phyloP scores from a whole-genome alignment of 257 asterid species.

The Anisodus tanguticus region DNA sequence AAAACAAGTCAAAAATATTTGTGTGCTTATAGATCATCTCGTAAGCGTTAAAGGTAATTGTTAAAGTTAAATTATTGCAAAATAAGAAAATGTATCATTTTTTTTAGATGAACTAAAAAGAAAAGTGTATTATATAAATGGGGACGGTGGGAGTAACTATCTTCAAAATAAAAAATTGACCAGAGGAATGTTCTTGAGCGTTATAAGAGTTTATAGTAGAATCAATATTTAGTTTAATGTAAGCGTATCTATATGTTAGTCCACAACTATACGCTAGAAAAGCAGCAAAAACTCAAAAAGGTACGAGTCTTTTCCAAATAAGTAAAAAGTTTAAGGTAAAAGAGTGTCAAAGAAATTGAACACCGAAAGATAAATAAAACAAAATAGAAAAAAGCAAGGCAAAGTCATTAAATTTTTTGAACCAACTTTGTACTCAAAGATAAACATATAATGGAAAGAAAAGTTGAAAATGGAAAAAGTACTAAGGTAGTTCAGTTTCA shows the following conservation, averaged over 20 bases:
- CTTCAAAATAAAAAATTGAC: not conserved
- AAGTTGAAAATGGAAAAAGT: not conserved
- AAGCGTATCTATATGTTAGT: not conserved
- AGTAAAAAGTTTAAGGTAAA: not conserved
- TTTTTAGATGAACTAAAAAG: too few relatives aligned
- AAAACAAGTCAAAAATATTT: too few relatives aligned
- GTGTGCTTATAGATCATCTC: too few relatives aligned
- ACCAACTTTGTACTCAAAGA: not conserved
- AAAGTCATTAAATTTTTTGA: not conserved
- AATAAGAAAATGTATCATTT: too few relatives aligned
- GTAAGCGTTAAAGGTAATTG: too few relatives aligned
- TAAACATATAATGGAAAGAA: not conserved
- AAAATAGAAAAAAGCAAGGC: not conserved
- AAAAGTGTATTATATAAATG: too few relatives aligned
- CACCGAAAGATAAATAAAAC: conserved; percentile 24
- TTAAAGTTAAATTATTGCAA: too few relatives aligned
- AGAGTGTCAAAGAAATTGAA: not conserved
- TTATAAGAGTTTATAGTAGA: not conserved
- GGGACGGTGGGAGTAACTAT: too few relatives aligned
- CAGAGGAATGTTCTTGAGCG: not conserved
- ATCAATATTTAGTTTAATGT: not conserved
- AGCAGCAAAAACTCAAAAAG: not conserved
- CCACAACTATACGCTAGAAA: not conserved
- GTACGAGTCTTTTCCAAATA: not conserved
- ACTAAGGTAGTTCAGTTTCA: not conserved